Conservation (phyloP, 1,139 yeast genomes). For the Zygotorulaspora mrakii region DNA sequence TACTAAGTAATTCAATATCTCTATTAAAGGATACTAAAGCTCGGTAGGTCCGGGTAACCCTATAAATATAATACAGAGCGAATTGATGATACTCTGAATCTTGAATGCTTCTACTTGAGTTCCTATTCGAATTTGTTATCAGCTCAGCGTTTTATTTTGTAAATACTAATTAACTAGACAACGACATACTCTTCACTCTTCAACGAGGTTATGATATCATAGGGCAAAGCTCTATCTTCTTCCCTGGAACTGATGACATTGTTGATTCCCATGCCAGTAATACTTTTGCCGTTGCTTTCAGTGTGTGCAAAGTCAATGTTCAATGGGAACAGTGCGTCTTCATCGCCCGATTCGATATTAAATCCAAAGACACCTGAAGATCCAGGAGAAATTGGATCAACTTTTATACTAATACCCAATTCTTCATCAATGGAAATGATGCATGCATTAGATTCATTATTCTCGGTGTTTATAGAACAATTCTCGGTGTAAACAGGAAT, state of each 20-base stretch:
- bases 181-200: conserved; percentile 64
- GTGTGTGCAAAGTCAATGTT: conserved; percentile 20
- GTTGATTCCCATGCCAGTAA: conserved; percentile 47
- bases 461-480: conserved; percentile 50
- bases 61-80: too few relatives aligned
- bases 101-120: too few relatives aligned
- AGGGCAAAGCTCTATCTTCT: conserved; percentile 55
- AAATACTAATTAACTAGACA: too few relatives aligned
- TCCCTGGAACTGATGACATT: conserved; percentile 41
- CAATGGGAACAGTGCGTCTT: conserved; percentile 87
- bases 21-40: conserved; percentile 2
- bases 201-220: conserved; percentile 61
- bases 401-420: conserved; percentile 53
- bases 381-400: conserved; percentile 48
- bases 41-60: neutral
- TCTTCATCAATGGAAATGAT: conserved; percentile 51
- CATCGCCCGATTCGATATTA: conserved; percentile 67
- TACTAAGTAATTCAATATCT: neutral
- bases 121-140: too few relatives aligned
- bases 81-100: too few relatives aligned
- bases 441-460: conserved; percentile 45
- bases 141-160: too few relatives aligned
- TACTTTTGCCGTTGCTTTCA: conserved; percentile 37
- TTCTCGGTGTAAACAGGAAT: conserved; percentile 62
- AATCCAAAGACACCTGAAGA: conserved; percentile 77